These are phyloP conservation scores for Castanea crenata DNA, from an alignment of 306 rosid species.

Conservation along the genomic window DNA sequence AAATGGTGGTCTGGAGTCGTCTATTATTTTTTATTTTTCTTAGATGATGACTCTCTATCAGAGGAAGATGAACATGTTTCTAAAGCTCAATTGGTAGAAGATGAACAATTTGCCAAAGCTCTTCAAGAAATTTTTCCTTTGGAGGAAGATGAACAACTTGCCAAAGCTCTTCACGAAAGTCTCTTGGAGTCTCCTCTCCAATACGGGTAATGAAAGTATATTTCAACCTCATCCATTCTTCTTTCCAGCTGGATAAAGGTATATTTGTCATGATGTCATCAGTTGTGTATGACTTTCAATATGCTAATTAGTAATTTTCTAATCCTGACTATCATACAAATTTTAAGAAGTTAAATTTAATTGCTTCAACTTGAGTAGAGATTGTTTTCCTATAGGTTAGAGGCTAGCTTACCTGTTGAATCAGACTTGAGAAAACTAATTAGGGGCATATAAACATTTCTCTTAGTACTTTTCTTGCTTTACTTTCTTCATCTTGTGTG, in stretches of 20 bases:
- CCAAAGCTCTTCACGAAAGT: constrained; percentile 49
- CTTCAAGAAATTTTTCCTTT: no score
- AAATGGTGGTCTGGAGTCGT: background rate
- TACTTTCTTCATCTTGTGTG: no score
- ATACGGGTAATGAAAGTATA: constrained; percentile 40
- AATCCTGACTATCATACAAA: background rate
- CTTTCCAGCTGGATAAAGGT: constrained; percentile 72
- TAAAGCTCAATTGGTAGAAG: constrained; percentile 37
- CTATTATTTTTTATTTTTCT: constrained; percentile 22
- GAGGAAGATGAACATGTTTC: constrained; percentile 49
- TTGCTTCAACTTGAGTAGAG: background rate
- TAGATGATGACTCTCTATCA: constrained; percentile 59
- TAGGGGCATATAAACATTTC: background rate
- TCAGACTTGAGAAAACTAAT: background rate
- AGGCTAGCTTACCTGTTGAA: background rate
- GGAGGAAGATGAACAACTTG: no score
- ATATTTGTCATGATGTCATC: constrained; percentile 24
- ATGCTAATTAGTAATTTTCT: background rate
- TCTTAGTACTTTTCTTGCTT: background rate
- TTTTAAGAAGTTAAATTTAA: background rate
- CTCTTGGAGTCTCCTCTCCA: constrained; percentile 56
- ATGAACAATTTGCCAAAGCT: no score
- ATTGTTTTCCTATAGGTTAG: background rate
- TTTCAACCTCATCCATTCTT: constrained; percentile 55
- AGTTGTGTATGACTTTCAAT: background rate